A percentile compares a stretch with the other conserved stretches of the same genome.
Conservation (phyloP, 306 rosid species). For the Mimosa pudica region DNA sequence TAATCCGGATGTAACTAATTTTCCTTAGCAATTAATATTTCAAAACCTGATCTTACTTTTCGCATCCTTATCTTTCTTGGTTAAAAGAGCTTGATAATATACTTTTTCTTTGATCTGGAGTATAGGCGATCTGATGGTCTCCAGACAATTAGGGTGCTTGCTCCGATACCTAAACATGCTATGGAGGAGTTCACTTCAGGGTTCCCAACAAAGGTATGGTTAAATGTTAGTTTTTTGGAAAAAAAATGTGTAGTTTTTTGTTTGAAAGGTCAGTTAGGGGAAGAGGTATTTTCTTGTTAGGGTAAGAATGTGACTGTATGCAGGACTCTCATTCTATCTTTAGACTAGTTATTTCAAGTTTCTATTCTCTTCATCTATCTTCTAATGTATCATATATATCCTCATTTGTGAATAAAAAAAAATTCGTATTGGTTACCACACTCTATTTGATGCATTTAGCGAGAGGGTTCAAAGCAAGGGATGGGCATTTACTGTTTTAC, state of each 20-base stretch:
- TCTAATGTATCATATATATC: not conserved
- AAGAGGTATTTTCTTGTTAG: constrained; percentile 21
- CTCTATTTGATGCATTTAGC: not conserved
- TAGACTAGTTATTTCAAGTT: not conserved
- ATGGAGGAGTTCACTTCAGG: constrained; percentile 74
- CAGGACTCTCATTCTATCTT: not conserved
- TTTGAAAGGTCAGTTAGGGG: constrained; percentile 25
- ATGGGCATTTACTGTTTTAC: not conserved
- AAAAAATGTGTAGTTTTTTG: not conserved
- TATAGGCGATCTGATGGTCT: constrained; percentile 89
- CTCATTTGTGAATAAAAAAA: not conserved
- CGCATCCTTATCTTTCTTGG: constrained; percentile 21
- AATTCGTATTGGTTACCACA: not conserved
- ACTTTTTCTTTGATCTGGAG: constrained; percentile 28
- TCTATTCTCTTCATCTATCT: not conserved
- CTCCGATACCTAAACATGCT: constrained; percentile 82
- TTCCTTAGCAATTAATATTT: constrained; percentile 15
- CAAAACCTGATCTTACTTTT: constrained; percentile 6
- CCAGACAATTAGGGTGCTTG: constrained; percentile 81
- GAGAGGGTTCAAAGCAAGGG: not conserved
- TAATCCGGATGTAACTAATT: constrained; percentile 7
- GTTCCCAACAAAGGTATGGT: constrained; percentile 87
- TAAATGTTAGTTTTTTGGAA: not conserved
- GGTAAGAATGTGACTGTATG: not conserved
- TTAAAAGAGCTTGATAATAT: constrained; percentile 24